Percentiles rank a stretch among this genome's conserved stretches.
Conservation (phyloP, 768 basidiomycete genomes). For the Boletales sp. region DNA sequence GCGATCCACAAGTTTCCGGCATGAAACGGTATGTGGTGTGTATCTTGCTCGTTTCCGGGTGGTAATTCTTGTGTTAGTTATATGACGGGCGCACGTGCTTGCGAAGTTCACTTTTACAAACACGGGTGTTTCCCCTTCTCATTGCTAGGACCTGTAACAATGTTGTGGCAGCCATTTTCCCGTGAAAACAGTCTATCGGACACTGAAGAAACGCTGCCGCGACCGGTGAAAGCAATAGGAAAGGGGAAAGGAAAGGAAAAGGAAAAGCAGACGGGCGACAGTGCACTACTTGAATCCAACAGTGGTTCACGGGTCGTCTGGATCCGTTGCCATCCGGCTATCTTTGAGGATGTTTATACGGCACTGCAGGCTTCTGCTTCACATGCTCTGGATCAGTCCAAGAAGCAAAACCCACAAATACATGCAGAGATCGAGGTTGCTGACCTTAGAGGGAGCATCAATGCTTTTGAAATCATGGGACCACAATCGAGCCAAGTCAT, state of each 20-base stretch:
- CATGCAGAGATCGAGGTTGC: constrained; percentile 54
- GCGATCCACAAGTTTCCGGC: constrained; percentile 65
- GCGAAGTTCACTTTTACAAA: constrained; percentile 67
- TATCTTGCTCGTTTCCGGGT: neutral
- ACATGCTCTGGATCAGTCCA: constrained; percentile 39
- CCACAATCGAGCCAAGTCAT: constrained; percentile 76
- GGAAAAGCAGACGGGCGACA: constrained; percentile 29
- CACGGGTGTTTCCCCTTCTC: constrained; percentile 60
- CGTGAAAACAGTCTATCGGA: neutral
- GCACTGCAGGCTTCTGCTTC: constrained; percentile 53
- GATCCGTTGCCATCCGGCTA: constrained; percentile 77
- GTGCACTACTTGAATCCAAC: constrained; percentile 1
- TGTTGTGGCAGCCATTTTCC: constrained; percentile 65
- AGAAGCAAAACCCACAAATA: constrained; percentile 17
- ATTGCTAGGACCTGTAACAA: constrained; percentile 63
- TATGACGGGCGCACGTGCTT: constrained; percentile 59
- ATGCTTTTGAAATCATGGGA: constrained; percentile 88
- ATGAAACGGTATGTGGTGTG: constrained; percentile 48
- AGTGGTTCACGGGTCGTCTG: constrained; percentile 51
- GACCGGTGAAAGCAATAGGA: constrained; percentile 14
- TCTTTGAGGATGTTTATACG: constrained; percentile 53
- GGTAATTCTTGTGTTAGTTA: constrained; percentile 42
- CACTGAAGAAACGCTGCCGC: neutral
- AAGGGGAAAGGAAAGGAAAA: constrained; percentile 28
- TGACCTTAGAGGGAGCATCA: constrained; percentile 68